Conservation (phyloP, 2,329 filamentous ascomycete genomes). For the Onygenales sp. region DNA sequence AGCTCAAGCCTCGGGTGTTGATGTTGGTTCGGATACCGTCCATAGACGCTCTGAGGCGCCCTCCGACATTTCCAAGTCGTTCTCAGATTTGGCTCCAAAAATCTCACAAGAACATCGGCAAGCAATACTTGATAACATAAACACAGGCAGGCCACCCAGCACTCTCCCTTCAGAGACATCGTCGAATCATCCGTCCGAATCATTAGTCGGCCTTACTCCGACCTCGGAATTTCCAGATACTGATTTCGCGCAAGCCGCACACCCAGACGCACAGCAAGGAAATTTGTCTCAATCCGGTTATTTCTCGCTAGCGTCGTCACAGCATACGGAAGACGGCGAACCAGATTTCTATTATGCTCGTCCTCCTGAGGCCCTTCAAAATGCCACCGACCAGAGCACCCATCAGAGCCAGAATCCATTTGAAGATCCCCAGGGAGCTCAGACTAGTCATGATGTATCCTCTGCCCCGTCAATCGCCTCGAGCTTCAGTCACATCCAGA, state of each 20-base stretch:
- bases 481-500: conserved; percentile 28
- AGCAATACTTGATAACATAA: conserved; percentile 12
- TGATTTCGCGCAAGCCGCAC: conserved; percentile 14
- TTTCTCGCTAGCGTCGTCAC: conserved; percentile 16
- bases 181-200: conserved; percentile 33
- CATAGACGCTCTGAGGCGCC: conserved; percentile 14
- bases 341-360: conserved; percentile 26
- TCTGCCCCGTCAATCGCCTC: conserved; percentile 28
- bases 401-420: conserved; percentile 13
- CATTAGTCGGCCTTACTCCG: conserved; percentile 35
- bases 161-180: conserved; percentile 22
- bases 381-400: conserved; percentile 9
- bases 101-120: conserved; percentile 9
- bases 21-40: conserved; percentile 19
- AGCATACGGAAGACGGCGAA: conserved; percentile 23
- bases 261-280: conserved; percentile 6
- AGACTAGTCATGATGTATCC: conserved; percentile 18
- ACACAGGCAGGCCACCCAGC: conserved; percentile 18
- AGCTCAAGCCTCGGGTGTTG: conserved; percentile 30
- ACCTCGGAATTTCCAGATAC: conserved; percentile 32
- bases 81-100: conserved; percentile 12
- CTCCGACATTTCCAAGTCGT: conserved; percentile 6
- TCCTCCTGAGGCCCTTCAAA: conserved; percentile 15
- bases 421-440: conserved; percentile 11
- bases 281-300: conserved; percentile 15